Evolutionary conservation across 495 filamentous ascomycete species (phyloP).

Genomic region (Penicillium flavigenum): DNA sequence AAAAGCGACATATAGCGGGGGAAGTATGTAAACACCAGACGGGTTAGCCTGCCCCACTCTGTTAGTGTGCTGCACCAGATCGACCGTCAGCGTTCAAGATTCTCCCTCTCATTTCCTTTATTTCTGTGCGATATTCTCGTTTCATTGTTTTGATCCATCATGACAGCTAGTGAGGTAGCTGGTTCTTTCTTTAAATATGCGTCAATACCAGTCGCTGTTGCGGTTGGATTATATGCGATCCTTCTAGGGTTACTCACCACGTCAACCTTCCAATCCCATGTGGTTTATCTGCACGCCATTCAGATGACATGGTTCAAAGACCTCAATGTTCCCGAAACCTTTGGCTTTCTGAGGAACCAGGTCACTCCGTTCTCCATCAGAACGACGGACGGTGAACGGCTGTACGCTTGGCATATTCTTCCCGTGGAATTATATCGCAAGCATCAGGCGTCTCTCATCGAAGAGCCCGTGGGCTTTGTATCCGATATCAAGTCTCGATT

Average conservation of each 20-base stretch:
- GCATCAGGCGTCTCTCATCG: constrained; percentile 52
- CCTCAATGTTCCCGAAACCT: constrained; percentile 48
- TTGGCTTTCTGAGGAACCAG: constrained; percentile 58
- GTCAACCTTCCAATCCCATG: constrained; percentile 46
- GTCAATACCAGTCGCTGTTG: constrained; percentile 25
- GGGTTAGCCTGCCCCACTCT: constrained; percentile 4
- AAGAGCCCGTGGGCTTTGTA: constrained; percentile 51
- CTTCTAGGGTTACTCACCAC: constrained; percentile 48
- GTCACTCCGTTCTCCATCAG: constrained; percentile 64
- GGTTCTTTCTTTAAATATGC: constrained; percentile 34
- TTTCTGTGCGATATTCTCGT: not conserved
- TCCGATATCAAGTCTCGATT: constrained; percentile 53
- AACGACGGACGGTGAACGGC: constrained; percentile 53
- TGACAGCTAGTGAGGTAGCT: constrained; percentile 5
- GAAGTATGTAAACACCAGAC: not conserved
- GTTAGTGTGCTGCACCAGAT: constrained; percentile 2
- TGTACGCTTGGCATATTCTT: constrained; percentile 74
- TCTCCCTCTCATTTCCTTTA: not conserved
- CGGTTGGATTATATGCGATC: constrained; percentile 35
- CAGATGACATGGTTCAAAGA: constrained; percentile 52
- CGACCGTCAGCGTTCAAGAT: constrained; percentile 4
- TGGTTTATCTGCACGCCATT: constrained; percentile 47
- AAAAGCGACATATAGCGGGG: not conserved
- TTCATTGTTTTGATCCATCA: not conserved
- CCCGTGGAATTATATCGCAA: constrained; percentile 62